A percentile compares a stretch with the other conserved stretches of the same genome.
Evolutionary conservation across 257 asterid genomes (phyloP).

Genomic region (Rauvolfia tetraphylla): DNA sequence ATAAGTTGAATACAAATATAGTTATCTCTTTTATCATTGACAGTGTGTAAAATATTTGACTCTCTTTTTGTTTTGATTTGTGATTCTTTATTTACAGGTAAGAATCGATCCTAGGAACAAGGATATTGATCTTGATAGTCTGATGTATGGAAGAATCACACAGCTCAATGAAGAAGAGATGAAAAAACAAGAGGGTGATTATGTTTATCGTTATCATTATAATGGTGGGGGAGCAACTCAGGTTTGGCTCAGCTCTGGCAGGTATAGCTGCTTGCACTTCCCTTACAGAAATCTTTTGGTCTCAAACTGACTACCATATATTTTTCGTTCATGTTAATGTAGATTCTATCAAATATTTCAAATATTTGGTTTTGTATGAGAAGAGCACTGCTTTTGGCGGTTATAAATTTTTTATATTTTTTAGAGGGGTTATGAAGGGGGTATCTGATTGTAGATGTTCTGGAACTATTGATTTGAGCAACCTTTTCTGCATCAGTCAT

Average conservation of each 20-base stretch:
- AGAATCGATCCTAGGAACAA: conserved; percentile 91
- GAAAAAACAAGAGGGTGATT: conserved; percentile 91
- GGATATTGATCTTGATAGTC: conserved; percentile 77
- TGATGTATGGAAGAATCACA: conserved; percentile 66
- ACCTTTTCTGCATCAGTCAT: background rate
- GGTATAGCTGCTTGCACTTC: conserved; percentile 42
- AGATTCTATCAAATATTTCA: background rate
- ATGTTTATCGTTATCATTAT: conserved; percentile 85
- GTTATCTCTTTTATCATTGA: background rate
- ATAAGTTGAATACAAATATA: background rate
- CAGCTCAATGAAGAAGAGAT: conserved; percentile 75
- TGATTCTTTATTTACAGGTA: conserved; percentile 44
- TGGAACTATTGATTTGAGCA: background rate
- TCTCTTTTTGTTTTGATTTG: background rate
- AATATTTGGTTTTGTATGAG: background rate
- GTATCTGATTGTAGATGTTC: background rate
- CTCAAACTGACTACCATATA: background rate
- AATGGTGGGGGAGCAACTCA: conserved; percentile 99
- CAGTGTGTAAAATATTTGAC: background rate
- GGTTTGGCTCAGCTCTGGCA: conserved; percentile 99
- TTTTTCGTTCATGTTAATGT: background rate
- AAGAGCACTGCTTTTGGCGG: background rate
- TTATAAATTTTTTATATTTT: background rate
- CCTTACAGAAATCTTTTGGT: background rate
- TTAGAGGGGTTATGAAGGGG: conserved; percentile 1